phyloP scores from a whole-genome alignment of 2,329 filamentous ascomycete species.

The Colletotrichum graminicola region DNA sequence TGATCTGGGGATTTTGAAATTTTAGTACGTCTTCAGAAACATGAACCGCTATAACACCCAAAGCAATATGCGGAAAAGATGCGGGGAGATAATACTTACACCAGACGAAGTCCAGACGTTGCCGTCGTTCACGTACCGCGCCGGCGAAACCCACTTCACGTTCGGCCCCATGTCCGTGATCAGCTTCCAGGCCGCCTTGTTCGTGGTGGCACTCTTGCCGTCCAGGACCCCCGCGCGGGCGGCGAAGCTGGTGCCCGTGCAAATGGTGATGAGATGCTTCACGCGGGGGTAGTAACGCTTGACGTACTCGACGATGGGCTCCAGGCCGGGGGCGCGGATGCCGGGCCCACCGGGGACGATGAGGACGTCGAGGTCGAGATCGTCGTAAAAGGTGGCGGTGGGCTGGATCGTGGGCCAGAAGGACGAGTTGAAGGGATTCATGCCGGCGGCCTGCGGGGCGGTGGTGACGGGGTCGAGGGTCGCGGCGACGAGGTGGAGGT shows the following conservation, averaged over 20 bases:
- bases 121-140: conserved; percentile 74
- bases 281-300: conserved; percentile 59
- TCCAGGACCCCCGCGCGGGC: conserved; percentile 72
- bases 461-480: conserved; percentile 58
- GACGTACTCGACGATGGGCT: conserved; percentile 56
- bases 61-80: background rate
- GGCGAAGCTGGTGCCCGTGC: conserved; percentile 72
- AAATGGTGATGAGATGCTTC: conserved; percentile 72
- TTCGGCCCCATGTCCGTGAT: conserved; percentile 61
- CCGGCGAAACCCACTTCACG: conserved; percentile 71
- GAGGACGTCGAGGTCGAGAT: conserved; percentile 71
- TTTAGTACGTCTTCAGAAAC: conserved; percentile 13
- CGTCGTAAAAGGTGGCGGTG: conserved; percentile 65
- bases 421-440: conserved; percentile 51
- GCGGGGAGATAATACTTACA: conserved; percentile 47
- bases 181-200: conserved; percentile 69
- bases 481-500: conserved; percentile 57
- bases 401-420: conserved; percentile 54
- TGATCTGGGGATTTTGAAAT: conserved; percentile 45
- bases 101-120: conserved; percentile 77
- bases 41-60: background rate
- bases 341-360: conserved; percentile 75
- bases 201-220: conserved; percentile 72
- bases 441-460: conserved; percentile 43
- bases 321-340: conserved; percentile 51